phyloP scores from a whole-genome alignment of 129 eudicot species.

The Arctium lappa region DNA sequence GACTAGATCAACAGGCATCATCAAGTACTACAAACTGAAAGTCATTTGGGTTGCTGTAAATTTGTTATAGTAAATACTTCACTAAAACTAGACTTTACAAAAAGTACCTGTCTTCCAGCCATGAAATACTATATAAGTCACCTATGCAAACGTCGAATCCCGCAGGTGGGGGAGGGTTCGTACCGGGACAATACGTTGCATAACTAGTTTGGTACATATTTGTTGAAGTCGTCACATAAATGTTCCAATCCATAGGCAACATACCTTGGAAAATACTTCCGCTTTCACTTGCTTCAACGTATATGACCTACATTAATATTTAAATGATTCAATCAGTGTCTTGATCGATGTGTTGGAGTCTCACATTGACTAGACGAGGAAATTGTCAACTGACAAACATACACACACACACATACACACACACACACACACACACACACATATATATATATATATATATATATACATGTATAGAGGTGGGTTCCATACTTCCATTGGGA shows the following conservation, averaged over 20 bases:
- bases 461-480: no score
- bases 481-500: no score
- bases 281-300: neutral
- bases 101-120: conserved; percentile 96
- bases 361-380: neutral
- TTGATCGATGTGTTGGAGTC: neutral
- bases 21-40: neutral
- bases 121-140: conserved; percentile 79
- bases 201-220: conserved; percentile 60
- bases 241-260: conserved; percentile 12
- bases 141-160: conserved; percentile 75
- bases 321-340: neutral
- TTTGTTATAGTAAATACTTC: neutral
- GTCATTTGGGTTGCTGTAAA: neutral
- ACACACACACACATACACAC: neutral
- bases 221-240: conserved; percentile 63
- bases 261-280: neutral
- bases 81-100: neutral
- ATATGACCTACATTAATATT: neutral
- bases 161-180: conserved; percentile 45
- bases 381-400: neutral
- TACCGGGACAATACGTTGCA: conserved; percentile 73
- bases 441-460: no score
- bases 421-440: neutral
- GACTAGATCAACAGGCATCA: neutral